A percentile compares a stretch with the other conserved stretches of the same genome.
phyloP scores from a whole-genome alignment of 1,284 basidiomycete genomes.

The Boletellus deceptivus region DNA sequence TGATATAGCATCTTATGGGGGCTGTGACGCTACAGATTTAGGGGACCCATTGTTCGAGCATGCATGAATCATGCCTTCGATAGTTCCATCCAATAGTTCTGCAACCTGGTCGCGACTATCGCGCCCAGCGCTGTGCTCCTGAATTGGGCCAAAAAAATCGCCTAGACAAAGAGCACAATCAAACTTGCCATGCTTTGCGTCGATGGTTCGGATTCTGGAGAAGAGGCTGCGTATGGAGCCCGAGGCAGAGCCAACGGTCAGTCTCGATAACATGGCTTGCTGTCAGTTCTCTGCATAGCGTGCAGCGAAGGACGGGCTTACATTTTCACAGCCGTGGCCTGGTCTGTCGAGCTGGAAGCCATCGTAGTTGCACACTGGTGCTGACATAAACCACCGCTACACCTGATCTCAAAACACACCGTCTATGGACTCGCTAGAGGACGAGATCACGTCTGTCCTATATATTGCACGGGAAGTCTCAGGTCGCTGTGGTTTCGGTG shows the following conservation, averaged over 20 bases:
- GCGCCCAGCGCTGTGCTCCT: slow-evolving; percentile 38
- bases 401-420: background rate
- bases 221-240: slow-evolving; percentile 76
- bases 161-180: slow-evolving; percentile 84
- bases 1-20: slow-evolving; percentile 90
- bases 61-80: slow-evolving; percentile 51
- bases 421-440: slow-evolving; percentile 53
- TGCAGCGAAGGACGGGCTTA: slow-evolving; percentile 24
- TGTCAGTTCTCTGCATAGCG: slow-evolving; percentile 3
- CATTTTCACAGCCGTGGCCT: slow-evolving; percentile 39
- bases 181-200: slow-evolving; percentile 94
- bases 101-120: slow-evolving; percentile 49
- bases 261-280: slow-evolving; percentile 41
- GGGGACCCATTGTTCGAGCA: slow-evolving; percentile 1
- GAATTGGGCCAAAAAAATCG: slow-evolving; percentile 81
- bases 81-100: slow-evolving; percentile 61
- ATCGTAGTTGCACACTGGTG: slow-evolving; percentile 12
- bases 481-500: slow-evolving; percentile 43
- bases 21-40: slow-evolving; percentile 42
- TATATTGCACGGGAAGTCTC: slow-evolving; percentile 85
- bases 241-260: slow-evolving; percentile 84
- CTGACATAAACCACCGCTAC: slow-evolving; percentile 26
- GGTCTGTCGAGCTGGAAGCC: slow-evolving; percentile 19
- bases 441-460: slow-evolving; percentile 81
- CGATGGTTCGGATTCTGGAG: slow-evolving; percentile 81